phyloP scores from a whole-genome alignment of 371 early-diverging fungal species.

The Apophysomyces elegans region DNA sequence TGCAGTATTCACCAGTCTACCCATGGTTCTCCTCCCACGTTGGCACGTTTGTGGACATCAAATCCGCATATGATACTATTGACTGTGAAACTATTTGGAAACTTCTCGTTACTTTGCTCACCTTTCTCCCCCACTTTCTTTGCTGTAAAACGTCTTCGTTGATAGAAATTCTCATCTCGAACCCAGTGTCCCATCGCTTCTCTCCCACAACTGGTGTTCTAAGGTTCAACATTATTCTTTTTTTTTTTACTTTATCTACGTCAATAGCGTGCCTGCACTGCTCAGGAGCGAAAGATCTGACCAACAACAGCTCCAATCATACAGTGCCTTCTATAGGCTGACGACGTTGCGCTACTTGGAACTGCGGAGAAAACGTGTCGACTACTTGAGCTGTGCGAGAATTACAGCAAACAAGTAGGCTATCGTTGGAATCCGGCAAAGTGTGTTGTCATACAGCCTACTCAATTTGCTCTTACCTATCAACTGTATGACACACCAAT shows the following conservation, averaged over 20 bases:
- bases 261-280: constrained; percentile 21
- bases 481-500: constrained; percentile 13
- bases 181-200: constrained; percentile 19
- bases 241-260: constrained; percentile 30
- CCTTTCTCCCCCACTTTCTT: constrained; percentile 11
- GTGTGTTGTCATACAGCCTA: constrained; percentile 9
- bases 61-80: constrained; percentile 24
- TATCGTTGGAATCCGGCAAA: neutral
- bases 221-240: constrained; percentile 31
- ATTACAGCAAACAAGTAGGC: constrained; percentile 1
- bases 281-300: constrained; percentile 5
- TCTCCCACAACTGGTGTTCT: constrained; percentile 27
- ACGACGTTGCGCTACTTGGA: neutral
- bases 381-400: constrained; percentile 3
- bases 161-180: constrained; percentile 21
- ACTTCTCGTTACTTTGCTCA: constrained; percentile 1
- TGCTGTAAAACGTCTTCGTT: constrained; percentile 27
- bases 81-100: constrained; percentile 25
- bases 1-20: neutral
- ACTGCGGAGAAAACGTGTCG: neutral
- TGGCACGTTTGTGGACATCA: constrained; percentile 21
- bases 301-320: neutral
- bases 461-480: neutral
- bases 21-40: constrained; percentile 7
- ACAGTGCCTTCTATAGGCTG: constrained; percentile 2